These are phyloP conservation scores for Vachellia collinsii DNA, from an alignment of 306 rosid genomes.

Conservation along the genomic window DNA sequence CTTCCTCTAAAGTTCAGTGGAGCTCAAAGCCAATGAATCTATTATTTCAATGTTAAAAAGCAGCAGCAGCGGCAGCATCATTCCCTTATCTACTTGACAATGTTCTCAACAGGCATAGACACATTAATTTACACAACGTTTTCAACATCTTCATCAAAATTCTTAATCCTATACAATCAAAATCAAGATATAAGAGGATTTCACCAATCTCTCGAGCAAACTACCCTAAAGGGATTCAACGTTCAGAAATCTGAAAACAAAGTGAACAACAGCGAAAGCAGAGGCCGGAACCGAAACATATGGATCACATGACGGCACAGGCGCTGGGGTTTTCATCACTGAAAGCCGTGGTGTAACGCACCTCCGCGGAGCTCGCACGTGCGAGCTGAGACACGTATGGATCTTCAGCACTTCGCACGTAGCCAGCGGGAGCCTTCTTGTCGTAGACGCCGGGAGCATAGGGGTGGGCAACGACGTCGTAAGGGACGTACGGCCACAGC, in stretches of 20 bases:
- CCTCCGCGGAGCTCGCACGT: slow-evolving; percentile 85
- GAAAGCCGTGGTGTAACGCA: slow-evolving; percentile 77
- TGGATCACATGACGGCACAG: slow-evolving; percentile 61
- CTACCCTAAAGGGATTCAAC: not conserved
- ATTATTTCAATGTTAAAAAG: no score
- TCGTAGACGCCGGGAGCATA: slow-evolving; percentile 69
- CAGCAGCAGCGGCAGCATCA: no score
- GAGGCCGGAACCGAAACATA: not conserved
- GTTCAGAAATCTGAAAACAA: not conserved
- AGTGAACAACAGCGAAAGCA: not conserved
- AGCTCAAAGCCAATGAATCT: no score
- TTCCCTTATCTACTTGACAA: no score
- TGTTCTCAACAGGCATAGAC: no score
- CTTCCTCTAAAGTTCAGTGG: no score
- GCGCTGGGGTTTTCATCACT: slow-evolving; percentile 82
- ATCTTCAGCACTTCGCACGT: slow-evolving; percentile 56
- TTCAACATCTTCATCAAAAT: not conserved
- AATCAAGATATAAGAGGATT: no score
- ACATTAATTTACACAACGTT: not conserved
- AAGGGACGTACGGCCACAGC: slow-evolving; percentile 87
- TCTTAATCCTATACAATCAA: not conserved
- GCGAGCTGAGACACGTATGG: slow-evolving; percentile 50
- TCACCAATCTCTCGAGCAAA: not conserved
- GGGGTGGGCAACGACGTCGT: slow-evolving; percentile 65
- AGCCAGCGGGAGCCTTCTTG: slow-evolving; percentile 75